Conservation (phyloP, 176 grass and related monocot genomes). For the Oropetium thomaeum region DNA sequence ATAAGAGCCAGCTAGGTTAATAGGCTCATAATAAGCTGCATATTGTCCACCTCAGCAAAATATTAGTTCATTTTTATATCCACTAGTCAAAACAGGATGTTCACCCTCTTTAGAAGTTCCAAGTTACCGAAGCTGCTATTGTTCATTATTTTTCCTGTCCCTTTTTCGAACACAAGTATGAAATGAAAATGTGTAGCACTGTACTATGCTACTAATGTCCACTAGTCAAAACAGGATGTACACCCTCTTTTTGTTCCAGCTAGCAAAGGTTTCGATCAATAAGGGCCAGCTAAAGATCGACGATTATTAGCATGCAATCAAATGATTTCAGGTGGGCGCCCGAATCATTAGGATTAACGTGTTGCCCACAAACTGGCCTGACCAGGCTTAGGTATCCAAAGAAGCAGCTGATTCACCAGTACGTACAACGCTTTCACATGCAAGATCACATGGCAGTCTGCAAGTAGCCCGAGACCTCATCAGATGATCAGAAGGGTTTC, state of each 20-base stretch:
- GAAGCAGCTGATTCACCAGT: neutral
- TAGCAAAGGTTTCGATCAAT: slow-evolving; percentile 3
- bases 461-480: slow-evolving; percentile 27
- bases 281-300: neutral
- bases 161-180: neutral
- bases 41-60: too few species aligned
- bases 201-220: neutral
- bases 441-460: slow-evolving; percentile 34
- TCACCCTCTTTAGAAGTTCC: too few species aligned
- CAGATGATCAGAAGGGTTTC: neutral
- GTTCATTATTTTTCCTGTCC: too few species aligned
- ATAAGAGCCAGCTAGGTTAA: too few species aligned
- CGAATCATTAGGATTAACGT: slow-evolving; percentile 34
- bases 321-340: slow-evolving; percentile 29
- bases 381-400: slow-evolving; percentile 42
- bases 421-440: slow-evolving; percentile 29
- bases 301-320: neutral
- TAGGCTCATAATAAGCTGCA: too few species aligned
- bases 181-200: neutral
- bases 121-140: neutral
- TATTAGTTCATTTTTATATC: too few species aligned
- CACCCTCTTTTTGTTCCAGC: slow-evolving; percentile 2
- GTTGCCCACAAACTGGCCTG: slow-evolving; percentile 24
- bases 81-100: too few species aligned
- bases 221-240: neutral